Percentiles rank a stretch among this genome's conserved stretches.
phyloP scores from a whole-genome alignment of 2,329 filamentous ascomycete species.

The Penicillium expansum region DNA sequence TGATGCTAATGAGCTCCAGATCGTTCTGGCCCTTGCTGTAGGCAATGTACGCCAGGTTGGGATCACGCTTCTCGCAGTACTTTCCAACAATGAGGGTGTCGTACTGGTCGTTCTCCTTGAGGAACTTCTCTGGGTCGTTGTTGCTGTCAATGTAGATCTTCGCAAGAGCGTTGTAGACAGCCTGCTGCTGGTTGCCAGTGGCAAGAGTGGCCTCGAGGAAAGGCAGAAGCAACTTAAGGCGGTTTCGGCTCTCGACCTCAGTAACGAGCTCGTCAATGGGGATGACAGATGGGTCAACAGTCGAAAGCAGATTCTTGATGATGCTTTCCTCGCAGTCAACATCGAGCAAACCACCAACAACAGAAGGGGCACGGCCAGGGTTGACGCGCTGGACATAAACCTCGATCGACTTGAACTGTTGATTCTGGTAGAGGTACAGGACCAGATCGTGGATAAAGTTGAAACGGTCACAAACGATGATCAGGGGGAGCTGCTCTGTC shows the following conservation, averaged over 20 bases:
- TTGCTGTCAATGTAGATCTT: slow-evolving; percentile 99
- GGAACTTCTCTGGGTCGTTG: slow-evolving; percentile 95
- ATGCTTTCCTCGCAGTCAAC: slow-evolving; percentile 96
- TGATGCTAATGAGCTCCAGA: slow-evolving; percentile 93
- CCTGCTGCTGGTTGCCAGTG: slow-evolving; percentile 90
- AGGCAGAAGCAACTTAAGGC: slow-evolving; percentile 88
- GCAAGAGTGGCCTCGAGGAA: slow-evolving; percentile 93
- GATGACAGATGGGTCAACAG: slow-evolving; percentile 78
- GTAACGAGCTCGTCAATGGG: slow-evolving; percentile 91
- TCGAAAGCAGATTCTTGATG: slow-evolving; percentile 86
- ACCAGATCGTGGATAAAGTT: slow-evolving; percentile 98
- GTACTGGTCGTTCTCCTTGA: slow-evolving; percentile 96
- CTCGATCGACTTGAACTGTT: slow-evolving; percentile 98
- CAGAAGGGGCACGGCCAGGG: slow-evolving; percentile 82
- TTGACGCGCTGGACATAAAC: slow-evolving; percentile 97
- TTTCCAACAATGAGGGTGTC: slow-evolving; percentile 90
- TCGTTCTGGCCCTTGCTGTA: slow-evolving; percentile 98
- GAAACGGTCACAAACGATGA: slow-evolving; percentile 99
- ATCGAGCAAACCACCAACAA: slow-evolving; percentile 88
- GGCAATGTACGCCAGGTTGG: slow-evolving; percentile 89
- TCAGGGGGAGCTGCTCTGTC: slow-evolving; percentile 88
- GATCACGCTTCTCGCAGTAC: slow-evolving; percentile 98
- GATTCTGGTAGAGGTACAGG: slow-evolving; percentile 95
- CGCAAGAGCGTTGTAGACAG: slow-evolving; percentile 92
- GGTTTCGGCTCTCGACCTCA: slow-evolving; percentile 94